Conservation (phyloP, 805 yeast species). For the Pichia californica region DNA sequence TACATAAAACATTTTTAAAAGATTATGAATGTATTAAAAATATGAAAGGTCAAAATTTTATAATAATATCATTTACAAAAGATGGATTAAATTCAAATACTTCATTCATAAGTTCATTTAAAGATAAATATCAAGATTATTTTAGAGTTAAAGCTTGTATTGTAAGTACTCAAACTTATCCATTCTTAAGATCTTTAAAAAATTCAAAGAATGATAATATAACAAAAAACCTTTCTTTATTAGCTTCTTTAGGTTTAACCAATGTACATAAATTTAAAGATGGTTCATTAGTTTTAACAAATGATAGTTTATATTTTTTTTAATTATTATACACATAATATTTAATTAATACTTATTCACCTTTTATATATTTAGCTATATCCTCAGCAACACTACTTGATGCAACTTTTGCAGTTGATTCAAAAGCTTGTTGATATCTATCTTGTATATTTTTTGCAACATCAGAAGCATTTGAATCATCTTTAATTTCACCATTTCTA, state of each 20-base stretch:
- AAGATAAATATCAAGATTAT: slow-evolving; percentile 3
- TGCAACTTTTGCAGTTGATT: slow-evolving; percentile 52
- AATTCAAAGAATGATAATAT: slow-evolving; percentile 5
- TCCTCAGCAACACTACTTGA: slow-evolving; percentile 65
- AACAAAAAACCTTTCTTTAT: slow-evolving; percentile 17
- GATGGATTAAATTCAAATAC: slow-evolving; percentile 2
- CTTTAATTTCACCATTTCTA: slow-evolving; percentile 53
- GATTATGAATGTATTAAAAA: neutral
- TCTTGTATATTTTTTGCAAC: slow-evolving; percentile 46
- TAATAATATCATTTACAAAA: slow-evolving; percentile 8
- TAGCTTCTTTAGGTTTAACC: slow-evolving; percentile 23
- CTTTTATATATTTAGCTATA: slow-evolving; percentile 56
- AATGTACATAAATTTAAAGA: slow-evolving; percentile 16
- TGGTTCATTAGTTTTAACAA: slow-evolving; percentile 19
- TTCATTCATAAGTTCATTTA: slow-evolving; percentile 3
- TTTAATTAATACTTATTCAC: neutral
- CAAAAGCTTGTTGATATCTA: slow-evolving; percentile 70
- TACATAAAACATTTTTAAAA: neutral
- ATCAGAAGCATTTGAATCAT: slow-evolving; percentile 44
- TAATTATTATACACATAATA: neutral
- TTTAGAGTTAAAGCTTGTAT: slow-evolving; percentile 16
- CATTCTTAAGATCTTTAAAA: slow-evolving; percentile 15
- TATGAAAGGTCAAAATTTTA: neutral
- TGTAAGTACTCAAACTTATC: slow-evolving; percentile 21
- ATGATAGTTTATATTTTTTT: neutral